Percentiles rank a stretch among this genome's conserved stretches.
phyloP scores from a whole-genome alignment of 306 rosid species.

The Vigna nakashimae region DNA sequence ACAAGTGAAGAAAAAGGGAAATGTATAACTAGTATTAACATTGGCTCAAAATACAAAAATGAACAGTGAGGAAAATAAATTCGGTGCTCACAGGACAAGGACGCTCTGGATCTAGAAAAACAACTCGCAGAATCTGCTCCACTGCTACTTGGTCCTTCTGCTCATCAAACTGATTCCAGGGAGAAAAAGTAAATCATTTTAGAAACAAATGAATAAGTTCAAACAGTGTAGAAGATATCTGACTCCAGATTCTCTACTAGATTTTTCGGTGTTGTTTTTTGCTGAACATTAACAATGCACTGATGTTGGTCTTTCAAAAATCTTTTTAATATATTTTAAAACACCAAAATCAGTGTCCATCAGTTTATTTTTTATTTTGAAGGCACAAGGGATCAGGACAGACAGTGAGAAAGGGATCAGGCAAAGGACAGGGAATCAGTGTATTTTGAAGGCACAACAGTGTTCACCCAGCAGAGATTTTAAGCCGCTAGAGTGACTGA shows the following conservation, averaged over 20 bases:
- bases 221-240: constrained; percentile 10
- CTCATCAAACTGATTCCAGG: constrained; percentile 81
- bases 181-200: constrained; percentile 13
- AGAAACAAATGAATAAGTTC: constrained; percentile 22
- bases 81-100: constrained; percentile 70
- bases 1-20: background rate
- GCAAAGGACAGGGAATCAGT: too few relatives aligned
- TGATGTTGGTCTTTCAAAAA: too few relatives aligned
- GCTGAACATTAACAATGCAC: too few relatives aligned
- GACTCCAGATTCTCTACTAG: too few relatives aligned
- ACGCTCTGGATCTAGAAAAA: constrained; percentile 89
- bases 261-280: too few relatives aligned
- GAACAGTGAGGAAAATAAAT: background rate
- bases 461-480: background rate
- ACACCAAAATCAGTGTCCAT: too few relatives aligned
- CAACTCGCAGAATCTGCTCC: constrained; percentile 88
- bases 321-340: too few relatives aligned
- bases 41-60: constrained; percentile 7
- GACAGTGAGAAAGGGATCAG: too few relatives aligned
- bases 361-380: too few relatives aligned
- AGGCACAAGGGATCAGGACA: too few relatives aligned
- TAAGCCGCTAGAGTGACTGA: constrained; percentile 3
- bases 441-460: too few relatives aligned
- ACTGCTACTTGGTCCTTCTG: constrained; percentile 88
- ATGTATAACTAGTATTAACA: background rate